phyloP scores from a whole-genome alignment of 352 stramenopile species.

The Globisporangium solare region DNA sequence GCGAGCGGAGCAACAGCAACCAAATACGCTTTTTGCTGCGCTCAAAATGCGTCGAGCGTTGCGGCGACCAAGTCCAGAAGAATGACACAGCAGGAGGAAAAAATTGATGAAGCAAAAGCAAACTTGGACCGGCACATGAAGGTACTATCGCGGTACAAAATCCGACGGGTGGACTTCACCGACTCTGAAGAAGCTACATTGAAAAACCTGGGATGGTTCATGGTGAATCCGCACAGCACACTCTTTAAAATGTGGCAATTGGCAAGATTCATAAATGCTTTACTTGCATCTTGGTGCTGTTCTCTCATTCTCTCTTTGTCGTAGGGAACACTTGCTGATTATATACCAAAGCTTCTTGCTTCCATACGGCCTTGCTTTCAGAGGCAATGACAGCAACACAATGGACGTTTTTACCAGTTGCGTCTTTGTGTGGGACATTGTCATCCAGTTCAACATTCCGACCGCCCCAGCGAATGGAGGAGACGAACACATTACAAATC shows the following conservation, averaged over 20 bases:
- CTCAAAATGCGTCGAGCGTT: slow-evolving; percentile 47
- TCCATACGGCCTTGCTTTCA: slow-evolving; percentile 62
- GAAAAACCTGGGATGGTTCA: slow-evolving; percentile 37
- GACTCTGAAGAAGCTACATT: slow-evolving; percentile 29
- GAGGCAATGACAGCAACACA: slow-evolving; percentile 34
- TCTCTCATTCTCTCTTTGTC: neutral
- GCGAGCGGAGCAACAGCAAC: neutral
- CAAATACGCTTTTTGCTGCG: slow-evolving; percentile 60
- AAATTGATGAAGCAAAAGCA: slow-evolving; percentile 37
- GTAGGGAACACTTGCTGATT: slow-evolving; percentile 68
- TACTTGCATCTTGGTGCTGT: neutral
- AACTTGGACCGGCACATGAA: slow-evolving; percentile 70
- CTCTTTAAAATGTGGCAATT: slow-evolving; percentile 78
- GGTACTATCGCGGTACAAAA: slow-evolving; percentile 71
- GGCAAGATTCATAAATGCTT: slow-evolving; percentile 21
- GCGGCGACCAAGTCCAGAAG: slow-evolving; percentile 27
- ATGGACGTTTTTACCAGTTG: slow-evolving; percentile 59
- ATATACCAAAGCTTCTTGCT: slow-evolving; percentile 77
- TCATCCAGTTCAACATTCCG: slow-evolving; percentile 75
- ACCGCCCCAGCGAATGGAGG: slow-evolving; percentile 35
- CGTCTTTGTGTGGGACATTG: slow-evolving; percentile 67
- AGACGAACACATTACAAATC: slow-evolving; percentile 58
- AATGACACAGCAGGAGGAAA: neutral
- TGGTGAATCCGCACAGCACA: slow-evolving; percentile 66
- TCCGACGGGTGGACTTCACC: slow-evolving; percentile 47